phyloP scores from a whole-genome alignment of 2,329 filamentous ascomycete species.

The Verticillium nonalfalfae region DNA sequence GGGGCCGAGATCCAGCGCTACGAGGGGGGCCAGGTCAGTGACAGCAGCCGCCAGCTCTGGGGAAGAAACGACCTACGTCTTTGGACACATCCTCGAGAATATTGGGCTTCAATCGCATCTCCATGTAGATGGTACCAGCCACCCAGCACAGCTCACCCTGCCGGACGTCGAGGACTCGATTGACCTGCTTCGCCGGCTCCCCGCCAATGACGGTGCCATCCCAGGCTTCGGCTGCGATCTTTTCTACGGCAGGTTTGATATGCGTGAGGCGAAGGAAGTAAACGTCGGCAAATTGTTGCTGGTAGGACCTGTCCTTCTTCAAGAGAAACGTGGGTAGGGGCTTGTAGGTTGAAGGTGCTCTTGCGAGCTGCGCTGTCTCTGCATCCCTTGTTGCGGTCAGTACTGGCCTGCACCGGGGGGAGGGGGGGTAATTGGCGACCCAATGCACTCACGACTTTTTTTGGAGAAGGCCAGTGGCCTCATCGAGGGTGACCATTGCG shows the following conservation, averaged over 20 bases:
- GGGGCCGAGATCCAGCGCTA: conserved; percentile 88
- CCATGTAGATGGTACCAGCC: conserved; percentile 90
- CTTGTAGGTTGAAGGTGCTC: conserved; percentile 57
- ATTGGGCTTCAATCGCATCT: conserved; percentile 93
- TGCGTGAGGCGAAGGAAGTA: conserved; percentile 89
- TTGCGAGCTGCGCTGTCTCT: conserved; percentile 31
- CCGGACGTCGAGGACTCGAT: conserved; percentile 88
- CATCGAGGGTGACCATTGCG: conserved; percentile 36
- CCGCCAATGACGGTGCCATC: conserved; percentile 69
- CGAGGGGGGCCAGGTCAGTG: neutral
- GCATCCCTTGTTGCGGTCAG: conserved; percentile 19
- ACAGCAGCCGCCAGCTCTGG: neutral
- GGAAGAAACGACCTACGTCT: conserved; percentile 54
- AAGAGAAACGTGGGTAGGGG: conserved; percentile 71
- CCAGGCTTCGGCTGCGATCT: conserved; percentile 71
- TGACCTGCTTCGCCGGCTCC: conserved; percentile 68
- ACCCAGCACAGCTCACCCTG: conserved; percentile 97
- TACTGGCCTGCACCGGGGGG: neutral
- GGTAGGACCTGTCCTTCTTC: conserved; percentile 66
- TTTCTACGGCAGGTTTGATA: conserved; percentile 77
- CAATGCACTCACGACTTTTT: conserved; percentile 37
- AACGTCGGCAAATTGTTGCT: conserved; percentile 96
- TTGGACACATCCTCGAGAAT: conserved; percentile 93
- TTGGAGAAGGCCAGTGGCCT: conserved; percentile 37
- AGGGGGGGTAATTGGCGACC: neutral